Evolutionary conservation across 1,284 basidiomycete genomes (phyloP), one percentile per base, ranked within the genome.

Genomic region (Ustilago nuda): DNA sequence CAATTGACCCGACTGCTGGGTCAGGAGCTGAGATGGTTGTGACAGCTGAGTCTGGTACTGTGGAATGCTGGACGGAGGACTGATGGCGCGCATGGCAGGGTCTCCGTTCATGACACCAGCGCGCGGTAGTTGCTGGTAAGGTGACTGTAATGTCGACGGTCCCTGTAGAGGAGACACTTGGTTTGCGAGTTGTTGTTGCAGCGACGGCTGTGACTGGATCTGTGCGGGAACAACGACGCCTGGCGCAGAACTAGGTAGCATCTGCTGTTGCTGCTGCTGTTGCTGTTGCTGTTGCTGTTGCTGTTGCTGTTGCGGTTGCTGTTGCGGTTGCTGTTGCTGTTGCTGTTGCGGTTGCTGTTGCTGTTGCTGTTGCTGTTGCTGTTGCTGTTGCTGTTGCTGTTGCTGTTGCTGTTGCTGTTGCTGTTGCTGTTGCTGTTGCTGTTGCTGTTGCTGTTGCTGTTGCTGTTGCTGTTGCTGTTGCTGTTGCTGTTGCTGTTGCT

Each of bases 31-130:
- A 19, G 48, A 45, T 50, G 48, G 61, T 46, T 56, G 52, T 3
- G 63, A 32, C 1, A 45, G 45, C 19, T 67, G 71, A 3, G 51
- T n/a, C 66, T 68, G 62, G 13, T 65, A 68, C 7, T 67, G 76
- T 37, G 64, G 69, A 32, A 63, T 23, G 64, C 69, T 65, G 13
- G 64, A 66, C 15, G 60, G 54, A 35, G 59, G 56, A 30, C 65
- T 61, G 11, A 54, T 63, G 15, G 70, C 65, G 35, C 70, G 41
- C 3, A 63, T 23, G 15, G 70, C 17, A 56, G 65, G 43, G 17
- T 53, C 65, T 43, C 61, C 70, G 27, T 63, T 66, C 53, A 61
- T 52, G 11, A 41, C 6, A 45, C 54, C 58, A 19, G 45, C 57
- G 23, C 36, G 23, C n/a, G 51, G 59, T 50, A 41, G 43, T 32